A percentile compares a stretch with the other conserved stretches of the same genome.
phyloP scores from a whole-genome alignment of 1,284 basidiomycete genomes.

The Rhodotorula mucilaginosa region DNA sequence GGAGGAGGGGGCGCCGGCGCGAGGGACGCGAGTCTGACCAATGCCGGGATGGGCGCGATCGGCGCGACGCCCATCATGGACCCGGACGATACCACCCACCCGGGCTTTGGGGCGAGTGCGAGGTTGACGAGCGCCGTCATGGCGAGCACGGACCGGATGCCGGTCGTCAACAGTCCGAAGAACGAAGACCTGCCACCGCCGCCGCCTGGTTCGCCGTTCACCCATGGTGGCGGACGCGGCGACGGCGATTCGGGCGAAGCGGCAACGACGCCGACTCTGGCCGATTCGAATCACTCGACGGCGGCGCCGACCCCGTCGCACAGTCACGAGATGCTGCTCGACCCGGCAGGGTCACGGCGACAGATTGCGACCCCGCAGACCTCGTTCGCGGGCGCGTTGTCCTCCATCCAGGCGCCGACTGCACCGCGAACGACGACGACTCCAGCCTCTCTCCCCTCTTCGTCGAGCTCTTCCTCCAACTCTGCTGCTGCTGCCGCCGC shows the following conservation, averaged over 20 bases:
- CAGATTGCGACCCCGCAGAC: conserved; percentile 16
- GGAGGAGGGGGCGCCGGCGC: neutral
- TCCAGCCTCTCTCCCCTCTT: conserved; percentile 3
- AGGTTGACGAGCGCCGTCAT: conserved; percentile 36
- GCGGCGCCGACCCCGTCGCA: neutral
- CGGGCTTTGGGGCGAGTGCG: conserved; percentile 25
- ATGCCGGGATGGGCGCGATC: conserved; percentile 26
- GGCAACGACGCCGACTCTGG: conserved; percentile 5
- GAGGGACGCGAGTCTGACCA: conserved; percentile 13
- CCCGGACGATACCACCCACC: conserved; percentile 40
- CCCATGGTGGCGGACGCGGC: neutral
- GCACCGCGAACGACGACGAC: neutral
- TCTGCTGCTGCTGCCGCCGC: neutral
- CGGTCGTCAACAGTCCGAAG: conserved; percentile 30
- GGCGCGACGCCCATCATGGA: conserved; percentile 21
- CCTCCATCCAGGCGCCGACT: conserved; percentile 24
- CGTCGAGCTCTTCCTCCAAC: neutral
- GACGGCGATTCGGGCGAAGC: neutral
- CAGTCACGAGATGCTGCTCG: conserved; percentile 5
- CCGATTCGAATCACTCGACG: neutral
- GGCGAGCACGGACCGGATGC: conserved; percentile 37
- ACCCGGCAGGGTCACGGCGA: neutral
- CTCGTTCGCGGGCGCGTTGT: conserved; percentile 28
- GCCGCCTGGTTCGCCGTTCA: conserved; percentile 22
- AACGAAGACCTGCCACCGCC: conserved; percentile 10